Evolutionary conservation across 2,329 filamentous ascomycete genomes (phyloP), one percentile per base, ranked within the genome.

Genomic region (Zymoseptoria tritici): DNA sequence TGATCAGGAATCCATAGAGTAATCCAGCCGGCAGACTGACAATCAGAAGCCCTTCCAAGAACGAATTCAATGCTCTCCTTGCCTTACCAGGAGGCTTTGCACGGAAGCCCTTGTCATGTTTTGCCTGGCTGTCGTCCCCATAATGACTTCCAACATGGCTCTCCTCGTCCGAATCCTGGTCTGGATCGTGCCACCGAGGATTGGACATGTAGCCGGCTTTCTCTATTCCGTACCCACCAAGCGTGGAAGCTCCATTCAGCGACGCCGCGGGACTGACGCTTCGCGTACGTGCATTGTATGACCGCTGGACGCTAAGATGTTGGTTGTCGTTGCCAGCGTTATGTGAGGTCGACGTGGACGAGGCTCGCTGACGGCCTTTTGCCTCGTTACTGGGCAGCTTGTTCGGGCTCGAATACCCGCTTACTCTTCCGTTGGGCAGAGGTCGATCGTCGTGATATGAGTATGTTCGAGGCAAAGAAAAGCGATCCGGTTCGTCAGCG

Each of bases 161-260:
- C 29, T 66, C 64, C 42, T 73, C 70, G 36, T 72, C 69, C 3
- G 63, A 65, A 22, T 66, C 63, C 46, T 70, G 65, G 24, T 68
- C 69, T 3, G 67, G 62, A 66, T 74, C 58, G 56, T 66, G 64
- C 69, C 71, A 64, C 62, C 66, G 55, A 62, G 71, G 54, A 54
- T 71, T 53, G 4, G 70, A 71, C 57, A 74, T 75, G 62, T 75
- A 77, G 1, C 74, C 77, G 3, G 76, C 77, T 63, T 78, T 73
- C 52, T 77, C 73, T 13, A 77, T 71, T 42, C 76, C 69, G 6
- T 73, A 72, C 31, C 68, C 71, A 29, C 66, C 61, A 20, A 61
- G 57, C 8, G 50, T 57, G 29, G 50, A 55, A 21, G 20, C 49
- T 19, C 60, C 46, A 9, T 58, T 52, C 50, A 56, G 24, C 62